Percentiles rank a stretch among this genome's conserved stretches.
Evolutionary conservation across 768 basidiomycete species (phyloP).

Genomic region (Lepiota venenata): DNA sequence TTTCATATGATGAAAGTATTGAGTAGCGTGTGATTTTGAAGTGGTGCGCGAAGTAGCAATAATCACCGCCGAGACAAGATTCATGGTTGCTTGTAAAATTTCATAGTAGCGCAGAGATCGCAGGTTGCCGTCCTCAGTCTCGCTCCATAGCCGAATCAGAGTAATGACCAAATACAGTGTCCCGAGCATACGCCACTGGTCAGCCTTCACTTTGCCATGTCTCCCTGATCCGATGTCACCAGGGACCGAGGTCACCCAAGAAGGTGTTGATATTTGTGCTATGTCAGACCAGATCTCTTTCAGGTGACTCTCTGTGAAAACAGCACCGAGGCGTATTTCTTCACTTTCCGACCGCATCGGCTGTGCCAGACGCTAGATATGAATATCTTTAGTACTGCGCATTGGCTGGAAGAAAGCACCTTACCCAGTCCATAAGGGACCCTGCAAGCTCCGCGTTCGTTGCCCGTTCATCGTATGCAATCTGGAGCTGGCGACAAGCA

Average conservation of each 20-base stretch:
- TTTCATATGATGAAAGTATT: slow-evolving; percentile 15
- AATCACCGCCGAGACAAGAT: slow-evolving; percentile 16
- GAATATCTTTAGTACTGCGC: too few species aligned
- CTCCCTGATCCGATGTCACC: slow-evolving; percentile 17
- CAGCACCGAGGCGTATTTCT: background rate
- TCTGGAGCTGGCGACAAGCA: too few species aligned
- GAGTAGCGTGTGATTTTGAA: slow-evolving; percentile 3
- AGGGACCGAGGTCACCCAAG: slow-evolving; percentile 19
- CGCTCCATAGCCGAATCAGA: slow-evolving; percentile 30
- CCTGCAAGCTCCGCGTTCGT: too few species aligned
- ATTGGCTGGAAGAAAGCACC: too few species aligned
- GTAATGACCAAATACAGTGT: slow-evolving; percentile 29
- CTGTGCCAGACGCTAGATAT: background rate
- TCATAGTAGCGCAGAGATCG: slow-evolving; percentile 21
- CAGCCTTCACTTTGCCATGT: slow-evolving; percentile 28
- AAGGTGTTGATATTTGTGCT: slow-evolving; percentile 18
- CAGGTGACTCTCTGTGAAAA: slow-evolving; percentile 13
- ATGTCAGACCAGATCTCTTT: slow-evolving; percentile 21
- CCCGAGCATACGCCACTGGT: slow-evolving; percentile 33
- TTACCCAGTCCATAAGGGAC: too few species aligned
- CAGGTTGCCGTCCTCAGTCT: background rate
- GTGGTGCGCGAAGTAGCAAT: slow-evolving; percentile 21
- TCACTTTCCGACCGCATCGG: too few species aligned
- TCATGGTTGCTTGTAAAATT: slow-evolving; percentile 22
- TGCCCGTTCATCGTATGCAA: too few species aligned